Evolutionary conservation across 805 yeast species (phyloP), one percentile per base, ranked within the genome.

Genomic region (Schizosaccharomyces lindneri): DNA sequence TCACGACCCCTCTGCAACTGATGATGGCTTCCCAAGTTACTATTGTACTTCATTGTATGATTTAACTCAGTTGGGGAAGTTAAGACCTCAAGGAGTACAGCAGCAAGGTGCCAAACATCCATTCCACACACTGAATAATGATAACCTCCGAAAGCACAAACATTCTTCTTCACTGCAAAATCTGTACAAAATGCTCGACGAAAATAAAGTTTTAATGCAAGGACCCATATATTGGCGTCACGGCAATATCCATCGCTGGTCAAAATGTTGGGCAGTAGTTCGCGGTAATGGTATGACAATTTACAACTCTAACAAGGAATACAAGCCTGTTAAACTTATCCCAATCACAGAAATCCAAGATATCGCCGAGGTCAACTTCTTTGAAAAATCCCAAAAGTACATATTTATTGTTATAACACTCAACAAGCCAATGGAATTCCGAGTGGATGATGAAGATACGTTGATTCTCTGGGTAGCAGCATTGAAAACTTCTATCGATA

Each of bases 311-410:
- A 63, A 63, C 5, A 57, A 64, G 41, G 64, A 68, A 65, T 64
- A 65, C 27, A 55, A 61, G 39, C 71, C 74, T 2, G 62, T 67
- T 63, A 74, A 75, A 64, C 63, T 68, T 62, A 68, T 78, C 17
- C 67, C 68, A 19, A 64, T 74, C 19, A 66, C 67, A 4, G 73
- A 75, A 31, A 65, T 78, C 17, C 66, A 74, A 13, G 81, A 78
- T 64, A 79, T 74, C 31, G 76, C 78, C 43, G 82, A 79, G 64
- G 66, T 78, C 36, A 81, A 79, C 62, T 76, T 79, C 1, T 36
- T 41, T n/a, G 29, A 27, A 11, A 36, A 27, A n/a, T 21, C 48
- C 19, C 46, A 21, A 11, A 41, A 57, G 27, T 27, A 29, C 24
- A 29, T 36, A n/a, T 57, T 57, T 36, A 36, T 31, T 17, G 60